Percentiles rank a stretch among this genome's conserved stretches.
Evolutionary conservation across 2,329 filamentous ascomycete genomes (phyloP).

Genomic region (Talaromyces sp.): DNA sequence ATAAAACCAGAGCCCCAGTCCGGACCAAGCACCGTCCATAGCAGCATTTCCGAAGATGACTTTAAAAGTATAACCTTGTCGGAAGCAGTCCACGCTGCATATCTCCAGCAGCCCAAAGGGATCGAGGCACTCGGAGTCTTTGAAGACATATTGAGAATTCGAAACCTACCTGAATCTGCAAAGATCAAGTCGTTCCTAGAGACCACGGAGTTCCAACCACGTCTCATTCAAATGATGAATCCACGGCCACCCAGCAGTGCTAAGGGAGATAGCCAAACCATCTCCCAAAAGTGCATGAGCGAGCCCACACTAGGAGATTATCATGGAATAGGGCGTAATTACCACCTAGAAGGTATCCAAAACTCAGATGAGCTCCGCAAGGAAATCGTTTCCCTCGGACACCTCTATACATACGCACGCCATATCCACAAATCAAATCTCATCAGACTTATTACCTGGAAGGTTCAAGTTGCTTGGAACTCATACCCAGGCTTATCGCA

Average conservation of each 20-base stretch:
- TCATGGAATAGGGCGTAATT: background rate
- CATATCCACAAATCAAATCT: constrained; percentile 11
- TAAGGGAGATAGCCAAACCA: background rate
- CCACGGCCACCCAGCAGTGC: too few relatives aligned
- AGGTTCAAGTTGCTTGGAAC: constrained; percentile 27
- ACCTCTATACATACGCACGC: constrained; percentile 15
- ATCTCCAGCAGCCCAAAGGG: background rate
- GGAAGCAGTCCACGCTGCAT: background rate
- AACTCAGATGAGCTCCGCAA: constrained; percentile 7
- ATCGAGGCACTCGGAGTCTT: constrained; percentile 3
- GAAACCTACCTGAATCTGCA: background rate
- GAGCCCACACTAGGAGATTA: constrained; percentile 18
- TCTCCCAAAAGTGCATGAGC: background rate
- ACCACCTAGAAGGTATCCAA: constrained; percentile 5
- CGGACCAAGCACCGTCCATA: background rate
- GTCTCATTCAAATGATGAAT: background rate
- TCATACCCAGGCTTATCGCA: constrained; percentile 19
- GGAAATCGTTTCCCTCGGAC: constrained; percentile 12
- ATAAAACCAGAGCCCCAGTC: background rate
- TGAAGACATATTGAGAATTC: background rate
- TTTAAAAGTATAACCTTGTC: background rate
- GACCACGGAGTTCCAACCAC: background rate
- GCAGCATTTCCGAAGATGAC: background rate
- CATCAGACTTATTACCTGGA: constrained; percentile 11
- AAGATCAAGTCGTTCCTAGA: constrained; percentile 9